Evolutionary conservation across 495 filamentous ascomycete genomes (phyloP), one percentile per base, ranked within the genome.

Genomic region (Trichocladium uniseriatum): DNA sequence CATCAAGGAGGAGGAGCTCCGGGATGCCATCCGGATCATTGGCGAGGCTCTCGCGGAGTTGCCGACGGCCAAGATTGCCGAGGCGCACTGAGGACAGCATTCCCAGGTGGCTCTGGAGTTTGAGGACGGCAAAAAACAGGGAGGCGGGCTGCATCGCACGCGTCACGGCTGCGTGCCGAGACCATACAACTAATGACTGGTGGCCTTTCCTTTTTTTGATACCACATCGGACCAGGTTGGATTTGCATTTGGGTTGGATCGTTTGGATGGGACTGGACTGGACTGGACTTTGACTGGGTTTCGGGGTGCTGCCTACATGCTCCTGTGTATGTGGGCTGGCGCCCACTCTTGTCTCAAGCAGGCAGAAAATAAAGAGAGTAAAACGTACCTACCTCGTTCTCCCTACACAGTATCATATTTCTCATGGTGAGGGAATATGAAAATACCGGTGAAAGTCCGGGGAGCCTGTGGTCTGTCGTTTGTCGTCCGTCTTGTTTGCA

Each of bases 1-100:
- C 29, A 91, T 99, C 58, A 82, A 80, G 15, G 85, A 94, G 54
- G 81, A 81, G 43, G 81, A 97, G 73, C 89, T 99, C 39, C 74
- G 83, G 53, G 74, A 83, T 49, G 85, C 86, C 6, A 67, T 95
- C 58, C 63, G 61, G 31, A 89, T 87, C 38, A 74, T 98, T 53
- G 80, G 77, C 41, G 80, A 91, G 57, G 83, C 89, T 14, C 70
- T 98, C 57, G 69, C 74, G 35, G 83, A 80, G 58, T 58, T 82
- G 38, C 76, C 75, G 14, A 74, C 60, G 10, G 59, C 55, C 21
- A 56, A 58, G 52, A 57, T 55, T 51, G 38, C 55, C 35, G 61
- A 54, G 41, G 60, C 22, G 10, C 62, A 65, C 20, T 67, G 34
- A 49, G 15, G 5, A 8, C 8, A 8, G 24, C 8, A 27, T 27